Conservation (phyloP, 139 green algal species). For the Yamagishiella unicocca region DNA sequence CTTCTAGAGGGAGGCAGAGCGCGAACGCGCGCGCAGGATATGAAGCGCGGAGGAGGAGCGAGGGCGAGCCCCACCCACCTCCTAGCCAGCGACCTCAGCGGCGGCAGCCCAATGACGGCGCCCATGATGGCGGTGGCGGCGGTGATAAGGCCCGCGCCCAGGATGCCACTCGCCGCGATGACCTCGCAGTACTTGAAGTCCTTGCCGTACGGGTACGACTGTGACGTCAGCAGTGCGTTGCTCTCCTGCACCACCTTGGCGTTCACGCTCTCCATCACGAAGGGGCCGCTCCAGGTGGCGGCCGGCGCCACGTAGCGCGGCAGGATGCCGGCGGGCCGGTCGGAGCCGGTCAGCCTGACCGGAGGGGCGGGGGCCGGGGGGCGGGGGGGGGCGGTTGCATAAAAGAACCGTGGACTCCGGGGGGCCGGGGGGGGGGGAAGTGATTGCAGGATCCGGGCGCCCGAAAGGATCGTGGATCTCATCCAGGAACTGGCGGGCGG, state of each 20-base stretch:
- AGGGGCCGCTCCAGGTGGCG: slow-evolving; percentile 65
- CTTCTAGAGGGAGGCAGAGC: too few relatives aligned
- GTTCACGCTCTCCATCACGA: slow-evolving; percentile 77
- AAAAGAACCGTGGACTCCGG: too few relatives aligned
- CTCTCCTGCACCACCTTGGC: slow-evolving; percentile 77
- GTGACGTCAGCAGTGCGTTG: slow-evolving; percentile 49
- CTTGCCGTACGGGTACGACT: slow-evolving; percentile 51
- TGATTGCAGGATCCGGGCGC: not conserved
- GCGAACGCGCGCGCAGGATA: not conserved
- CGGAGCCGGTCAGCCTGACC: slow-evolving; percentile 22
- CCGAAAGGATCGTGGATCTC: too few relatives aligned
- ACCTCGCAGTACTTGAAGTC: slow-evolving; percentile 78
- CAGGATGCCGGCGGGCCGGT: slow-evolving; percentile 36
- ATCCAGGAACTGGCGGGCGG: too few relatives aligned
- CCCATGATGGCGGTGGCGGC: slow-evolving; percentile 24
- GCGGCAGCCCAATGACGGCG: slow-evolving; percentile 31
- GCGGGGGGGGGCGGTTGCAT: not conserved
- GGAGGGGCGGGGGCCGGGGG: not conserved
- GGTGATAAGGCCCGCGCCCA: slow-evolving; percentile 35
- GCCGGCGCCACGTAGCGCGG: slow-evolving; percentile 45
- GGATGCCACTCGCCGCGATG: slow-evolving; percentile 11
- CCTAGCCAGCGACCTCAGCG: slow-evolving; percentile 21
- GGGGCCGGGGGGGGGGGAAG: not conserved
- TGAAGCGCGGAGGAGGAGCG: not conserved
- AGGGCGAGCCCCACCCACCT: not conserved